A percentile compares a stretch with the other conserved stretches of the same genome.
Evolutionary conservation across 2,329 filamentous ascomycete genomes (phyloP).

Genomic region (Fusarium nanum): DNA sequence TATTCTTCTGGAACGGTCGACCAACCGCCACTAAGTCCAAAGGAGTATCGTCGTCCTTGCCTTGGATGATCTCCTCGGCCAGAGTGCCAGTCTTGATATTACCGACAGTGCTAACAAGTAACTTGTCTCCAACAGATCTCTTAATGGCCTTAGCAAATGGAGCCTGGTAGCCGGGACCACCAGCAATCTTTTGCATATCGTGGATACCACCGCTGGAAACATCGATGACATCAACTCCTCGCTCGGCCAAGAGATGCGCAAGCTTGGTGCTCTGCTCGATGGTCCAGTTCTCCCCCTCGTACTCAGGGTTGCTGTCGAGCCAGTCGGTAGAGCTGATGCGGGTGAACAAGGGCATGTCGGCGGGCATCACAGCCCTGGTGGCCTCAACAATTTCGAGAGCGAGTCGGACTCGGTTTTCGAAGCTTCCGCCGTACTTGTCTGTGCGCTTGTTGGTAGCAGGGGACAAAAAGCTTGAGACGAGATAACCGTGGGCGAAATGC

Average conservation of each 20-base stretch:
- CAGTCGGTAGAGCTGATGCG: constrained; percentile 71
- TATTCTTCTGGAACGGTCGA: not conserved
- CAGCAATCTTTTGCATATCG: not conserved
- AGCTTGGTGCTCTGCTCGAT: constrained; percentile 72
- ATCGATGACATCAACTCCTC: constrained; percentile 80
- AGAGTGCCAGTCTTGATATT: not conserved
- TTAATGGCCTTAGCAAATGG: not conserved
- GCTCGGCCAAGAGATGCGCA: constrained; percentile 70
- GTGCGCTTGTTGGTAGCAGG: constrained; percentile 75
- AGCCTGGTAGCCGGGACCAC: not conserved
- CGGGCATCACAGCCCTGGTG: constrained; percentile 70
- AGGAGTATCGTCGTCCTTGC: not conserved
- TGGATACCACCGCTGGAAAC: constrained; percentile 58
- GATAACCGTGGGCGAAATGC: constrained; percentile 82
- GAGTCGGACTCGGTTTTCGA: constrained; percentile 77
- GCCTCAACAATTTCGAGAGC: constrained; percentile 76
- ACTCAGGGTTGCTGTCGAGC: constrained; percentile 71
- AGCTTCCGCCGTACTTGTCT: constrained; percentile 74
- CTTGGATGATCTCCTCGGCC: not conserved
- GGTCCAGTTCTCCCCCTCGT: constrained; percentile 72
- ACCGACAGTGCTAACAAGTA: not conserved
- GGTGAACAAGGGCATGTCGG: constrained; percentile 76
- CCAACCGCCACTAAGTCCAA: not conserved
- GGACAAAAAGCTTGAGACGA: constrained; percentile 76
- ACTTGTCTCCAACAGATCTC: not conserved